Evolutionary conservation across 441 rosid genomes (phyloP), one percentile per base, ranked within the genome.

Genomic region (Rhodomyrtus psidioides): DNA sequence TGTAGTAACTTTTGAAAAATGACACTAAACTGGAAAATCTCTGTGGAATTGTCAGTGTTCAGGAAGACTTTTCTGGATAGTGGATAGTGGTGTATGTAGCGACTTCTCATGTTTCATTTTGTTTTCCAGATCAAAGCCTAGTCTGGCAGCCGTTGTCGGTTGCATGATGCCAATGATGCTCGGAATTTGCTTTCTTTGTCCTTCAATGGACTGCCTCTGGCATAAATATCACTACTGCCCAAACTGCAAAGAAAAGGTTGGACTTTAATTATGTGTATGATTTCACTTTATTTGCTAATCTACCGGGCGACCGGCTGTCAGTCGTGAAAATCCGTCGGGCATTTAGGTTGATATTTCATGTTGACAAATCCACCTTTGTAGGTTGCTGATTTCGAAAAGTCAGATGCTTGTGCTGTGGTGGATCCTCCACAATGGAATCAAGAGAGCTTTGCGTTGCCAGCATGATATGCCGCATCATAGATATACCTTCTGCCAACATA

Each of bases 141-240:
- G 97, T 88, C 83, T 92, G 53, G 97, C 95, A 15, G 94, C 95
- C 39, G 90, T 89, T 88, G 94, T 94, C 26, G 97, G 94, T 74
- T 94, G 97, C 91, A 93, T 94, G 94, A 91, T 93, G 93, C 97
- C 95, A 13, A 82, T 93, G 85, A 90, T 91, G 92, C 94, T 94
- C 49, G 97, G 97, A 53, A 39, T 86, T 65, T 97, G 99, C 91
- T 97, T 96, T 86, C 98, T 97, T 54, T 94, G 94, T 89, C 99
- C 99, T 86, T 94, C 98, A 56, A 94, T 93, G 96, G 98, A 97
- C 88, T 96, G 98, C 89, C 99, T 97, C 84, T 96, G 98, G 99
- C 97, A 94, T 91, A 97, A 97, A 86, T 93, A 96, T 87, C 99
- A 97, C 89, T 91, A 94, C 85, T 97, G 99, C 88, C 99, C 98